Evolutionary conservation across 2,329 filamentous ascomycete genomes (phyloP).

Genomic region (Aspergillus quadricinctus): DNA sequence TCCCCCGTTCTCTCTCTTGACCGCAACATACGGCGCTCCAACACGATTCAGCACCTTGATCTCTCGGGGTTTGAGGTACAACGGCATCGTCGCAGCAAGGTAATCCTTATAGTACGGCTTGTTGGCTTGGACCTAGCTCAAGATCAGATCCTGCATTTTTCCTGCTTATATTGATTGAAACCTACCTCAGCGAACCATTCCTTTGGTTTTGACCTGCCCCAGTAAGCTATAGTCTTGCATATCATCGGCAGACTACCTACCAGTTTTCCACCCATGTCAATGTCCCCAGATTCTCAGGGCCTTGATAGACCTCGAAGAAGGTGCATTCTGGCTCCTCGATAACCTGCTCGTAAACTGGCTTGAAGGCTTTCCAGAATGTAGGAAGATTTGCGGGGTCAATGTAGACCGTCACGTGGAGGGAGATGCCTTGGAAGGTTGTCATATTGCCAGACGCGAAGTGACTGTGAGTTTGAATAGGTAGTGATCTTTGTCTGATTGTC

Average conservation of each 20-base stretch:
- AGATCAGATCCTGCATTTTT: not conserved
- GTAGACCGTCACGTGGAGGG: slow-evolving; percentile 20
- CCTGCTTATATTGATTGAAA: not conserved
- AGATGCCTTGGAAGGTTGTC: not conserved
- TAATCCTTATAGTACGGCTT: slow-evolving; percentile 44
- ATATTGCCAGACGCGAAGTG: too few relatives aligned
- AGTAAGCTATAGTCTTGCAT: slow-evolving; percentile 1
- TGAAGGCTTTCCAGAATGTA: slow-evolving; percentile 32
- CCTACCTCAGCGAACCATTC: slow-evolving; percentile 28
- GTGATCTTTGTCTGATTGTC: too few relatives aligned
- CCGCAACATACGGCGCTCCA: not conserved
- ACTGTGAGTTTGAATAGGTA: too few relatives aligned
- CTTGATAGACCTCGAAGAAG: slow-evolving; percentile 43
- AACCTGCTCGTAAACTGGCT: slow-evolving; percentile 39
- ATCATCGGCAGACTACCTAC: slow-evolving; percentile 8
- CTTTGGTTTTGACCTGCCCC: slow-evolving; percentile 18
- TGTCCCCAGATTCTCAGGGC: slow-evolving; percentile 33
- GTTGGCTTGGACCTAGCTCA: slow-evolving; percentile 29
- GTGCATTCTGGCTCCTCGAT: slow-evolving; percentile 41
- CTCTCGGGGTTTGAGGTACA: slow-evolving; percentile 40
- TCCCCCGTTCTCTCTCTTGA: slow-evolving; percentile 1
- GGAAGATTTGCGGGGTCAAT: slow-evolving; percentile 21
- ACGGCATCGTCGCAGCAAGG: slow-evolving; percentile 33
- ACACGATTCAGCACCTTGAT: slow-evolving; percentile 27
- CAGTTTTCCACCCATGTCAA: too few relatives aligned